These are phyloP conservation scores for Phyllosticta paracitricarpa DNA, from an alignment of 2,329 filamentous ascomycete species.

Conservation along the genomic window DNA sequence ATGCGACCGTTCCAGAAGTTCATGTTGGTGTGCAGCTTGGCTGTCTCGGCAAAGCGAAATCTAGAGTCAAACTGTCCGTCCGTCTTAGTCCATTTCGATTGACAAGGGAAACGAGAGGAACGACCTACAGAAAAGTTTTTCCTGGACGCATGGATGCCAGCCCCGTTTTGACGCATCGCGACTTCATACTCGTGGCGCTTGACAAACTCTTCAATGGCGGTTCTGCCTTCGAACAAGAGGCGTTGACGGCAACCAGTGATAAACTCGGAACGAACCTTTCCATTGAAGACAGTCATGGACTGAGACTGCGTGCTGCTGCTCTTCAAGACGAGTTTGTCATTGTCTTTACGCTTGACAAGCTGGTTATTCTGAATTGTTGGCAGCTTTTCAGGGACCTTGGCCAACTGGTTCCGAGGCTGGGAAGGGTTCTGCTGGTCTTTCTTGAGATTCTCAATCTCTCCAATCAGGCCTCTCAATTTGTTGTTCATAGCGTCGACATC, in stretches of 20 bases:
- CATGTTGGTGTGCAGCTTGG: neutral
- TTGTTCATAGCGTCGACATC: neutral
- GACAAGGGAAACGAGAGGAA: neutral
- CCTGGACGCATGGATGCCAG: too few species aligned
- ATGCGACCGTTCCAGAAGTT: neutral
- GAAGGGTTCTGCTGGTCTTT: neutral
- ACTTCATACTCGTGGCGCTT: neutral
- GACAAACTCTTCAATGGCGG: neutral
- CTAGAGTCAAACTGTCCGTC: too few species aligned
- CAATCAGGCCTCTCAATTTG: neutral
- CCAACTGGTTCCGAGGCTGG: neutral
- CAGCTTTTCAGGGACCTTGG: neutral
- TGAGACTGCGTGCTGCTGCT: neutral
- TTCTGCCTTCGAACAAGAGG: neutral
- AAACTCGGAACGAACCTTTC: neutral
- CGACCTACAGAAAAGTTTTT: neutral
- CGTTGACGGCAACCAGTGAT: neutral
- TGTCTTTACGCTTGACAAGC: neutral
- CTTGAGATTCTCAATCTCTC: neutral
- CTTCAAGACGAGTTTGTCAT: neutral
- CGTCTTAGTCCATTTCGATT: neutral
- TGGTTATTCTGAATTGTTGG: neutral
- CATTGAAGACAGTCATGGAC: neutral
- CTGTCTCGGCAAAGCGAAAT: neutral
- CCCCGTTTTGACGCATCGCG: neutral